Conservation (phyloP, 164 flowering plant genomes). For the Chimonanthus praecox region DNA sequence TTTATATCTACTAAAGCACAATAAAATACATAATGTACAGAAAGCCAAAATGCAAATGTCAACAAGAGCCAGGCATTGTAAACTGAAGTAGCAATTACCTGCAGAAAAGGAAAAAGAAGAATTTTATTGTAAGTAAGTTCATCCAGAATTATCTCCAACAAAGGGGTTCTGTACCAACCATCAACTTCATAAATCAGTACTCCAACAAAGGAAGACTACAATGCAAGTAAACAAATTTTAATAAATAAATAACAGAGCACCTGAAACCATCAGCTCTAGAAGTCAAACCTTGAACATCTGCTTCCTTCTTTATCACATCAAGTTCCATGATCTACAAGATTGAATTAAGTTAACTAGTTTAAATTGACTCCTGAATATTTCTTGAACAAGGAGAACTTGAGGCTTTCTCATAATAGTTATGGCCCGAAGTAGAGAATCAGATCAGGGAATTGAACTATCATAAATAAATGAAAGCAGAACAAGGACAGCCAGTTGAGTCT, state of each 20-base stretch:
- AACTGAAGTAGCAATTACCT: conserved; percentile 34
- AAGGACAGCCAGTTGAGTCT: conserved; percentile 9
- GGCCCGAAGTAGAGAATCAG: no score
- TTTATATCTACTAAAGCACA: background rate
- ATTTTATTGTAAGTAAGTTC: conserved; percentile 62
- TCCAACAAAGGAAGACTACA: conserved; percentile 4
- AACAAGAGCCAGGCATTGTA: background rate
- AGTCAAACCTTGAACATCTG: conserved; percentile 47
- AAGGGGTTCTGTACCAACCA: conserved; percentile 53
- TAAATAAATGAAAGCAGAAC: background rate
- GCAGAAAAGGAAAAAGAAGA: conserved; percentile 50
- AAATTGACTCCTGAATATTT: background rate
- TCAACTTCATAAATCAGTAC: conserved; percentile 1
- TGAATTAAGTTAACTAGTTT: background rate
- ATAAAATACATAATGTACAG: background rate
- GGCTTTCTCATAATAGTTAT: no score
- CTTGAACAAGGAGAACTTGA: background rate
- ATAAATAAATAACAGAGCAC: conserved; percentile 27
- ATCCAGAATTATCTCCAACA: conserved; percentile 66
- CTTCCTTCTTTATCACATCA: conserved; percentile 57
- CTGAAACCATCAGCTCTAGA: conserved; percentile 79
- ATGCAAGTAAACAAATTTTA: background rate
- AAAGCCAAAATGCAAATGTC: background rate
- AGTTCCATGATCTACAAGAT: conserved; percentile 67
- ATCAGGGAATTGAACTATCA: no score